These are phyloP conservation scores for Trichomonas gallinae DNA, from an alignment of 208 protist species.

Conservation along the genomic window DNA sequence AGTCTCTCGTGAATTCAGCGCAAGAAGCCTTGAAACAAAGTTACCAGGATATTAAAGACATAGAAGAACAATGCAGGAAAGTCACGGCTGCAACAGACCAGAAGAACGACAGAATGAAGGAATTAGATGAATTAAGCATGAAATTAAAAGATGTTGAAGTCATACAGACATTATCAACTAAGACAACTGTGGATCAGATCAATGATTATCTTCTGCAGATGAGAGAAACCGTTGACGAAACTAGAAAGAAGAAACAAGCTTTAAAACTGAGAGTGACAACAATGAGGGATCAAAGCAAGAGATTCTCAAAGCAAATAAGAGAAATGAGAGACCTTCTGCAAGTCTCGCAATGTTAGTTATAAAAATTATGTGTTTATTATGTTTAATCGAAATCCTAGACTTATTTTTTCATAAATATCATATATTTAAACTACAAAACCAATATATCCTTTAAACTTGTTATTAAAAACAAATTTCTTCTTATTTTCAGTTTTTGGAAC, in stretches of 20 bases:
- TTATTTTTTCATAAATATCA: too few relatives aligned
- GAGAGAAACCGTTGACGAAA: not conserved
- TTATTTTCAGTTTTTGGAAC: too few relatives aligned
- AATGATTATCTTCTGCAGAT: not conserved
- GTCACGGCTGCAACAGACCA: not conserved
- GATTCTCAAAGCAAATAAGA: not conserved
- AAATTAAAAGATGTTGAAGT: not conserved
- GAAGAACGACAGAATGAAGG: not conserved
- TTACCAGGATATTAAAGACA: not conserved
- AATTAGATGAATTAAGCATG: not conserved
- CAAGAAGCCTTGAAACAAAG: not conserved
- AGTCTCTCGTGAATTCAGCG: not conserved
- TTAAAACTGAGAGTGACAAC: not conserved
- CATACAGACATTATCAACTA: not conserved
- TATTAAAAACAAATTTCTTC: too few relatives aligned
- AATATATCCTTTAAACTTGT: too few relatives aligned
- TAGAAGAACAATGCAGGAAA: not conserved
- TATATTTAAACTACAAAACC: too few relatives aligned
- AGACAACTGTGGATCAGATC: not conserved
- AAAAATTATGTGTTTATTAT: not conserved
- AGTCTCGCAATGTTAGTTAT: not conserved
- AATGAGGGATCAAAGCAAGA: not conserved
- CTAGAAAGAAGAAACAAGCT: not conserved
- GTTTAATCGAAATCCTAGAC: too few relatives aligned
- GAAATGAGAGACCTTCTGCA: not conserved